Percentiles rank a stretch among this genome's conserved stretches.
phyloP scores from a whole-genome alignment of 257 asterid genomes.

The Solanum bulbocastanum region DNA sequence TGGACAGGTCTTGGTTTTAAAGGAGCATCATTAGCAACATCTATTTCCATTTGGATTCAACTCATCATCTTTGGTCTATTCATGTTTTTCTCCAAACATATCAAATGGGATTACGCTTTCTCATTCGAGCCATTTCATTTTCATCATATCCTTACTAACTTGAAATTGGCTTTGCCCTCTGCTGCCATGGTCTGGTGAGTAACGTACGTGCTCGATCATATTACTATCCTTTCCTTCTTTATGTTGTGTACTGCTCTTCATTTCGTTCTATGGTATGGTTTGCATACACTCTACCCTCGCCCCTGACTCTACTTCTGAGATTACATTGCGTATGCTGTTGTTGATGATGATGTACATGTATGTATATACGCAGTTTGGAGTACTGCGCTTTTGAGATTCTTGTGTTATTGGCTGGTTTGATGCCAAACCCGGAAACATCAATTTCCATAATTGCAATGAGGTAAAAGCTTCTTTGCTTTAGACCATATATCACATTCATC shows the following conservation, averaged over 20 bases:
- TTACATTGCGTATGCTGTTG: background rate
- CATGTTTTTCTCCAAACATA: constrained; percentile 21
- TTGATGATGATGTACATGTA: background rate
- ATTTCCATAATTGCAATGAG: constrained; percentile 82
- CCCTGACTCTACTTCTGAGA: background rate
- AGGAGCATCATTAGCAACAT: constrained; percentile 55
- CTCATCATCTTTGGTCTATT: constrained; percentile 27
- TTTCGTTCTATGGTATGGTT: background rate
- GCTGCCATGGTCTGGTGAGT: constrained; percentile 67
- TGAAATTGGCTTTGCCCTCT: constrained; percentile 53
- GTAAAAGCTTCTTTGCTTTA: constrained; percentile 17
- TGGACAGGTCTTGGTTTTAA: constrained; percentile 29
- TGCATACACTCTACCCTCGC: background rate
- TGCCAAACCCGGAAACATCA: constrained; percentile 55
- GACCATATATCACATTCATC: background rate
- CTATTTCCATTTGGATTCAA: constrained; percentile 56
- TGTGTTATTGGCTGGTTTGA: constrained; percentile 26
- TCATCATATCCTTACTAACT: constrained; percentile 8
- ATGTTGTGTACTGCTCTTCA: background rate
- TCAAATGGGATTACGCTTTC: constrained; percentile 25
- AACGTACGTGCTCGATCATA: background rate
- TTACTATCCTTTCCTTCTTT: background rate
- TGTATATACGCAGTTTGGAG: constrained; percentile 40
- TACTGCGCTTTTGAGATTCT: constrained; percentile 79
- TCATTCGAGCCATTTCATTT: constrained; percentile 21